Evolutionary conservation across 352 stramenopile genomes (phyloP).

Genomic region (Globisporangium paddicum): DNA sequence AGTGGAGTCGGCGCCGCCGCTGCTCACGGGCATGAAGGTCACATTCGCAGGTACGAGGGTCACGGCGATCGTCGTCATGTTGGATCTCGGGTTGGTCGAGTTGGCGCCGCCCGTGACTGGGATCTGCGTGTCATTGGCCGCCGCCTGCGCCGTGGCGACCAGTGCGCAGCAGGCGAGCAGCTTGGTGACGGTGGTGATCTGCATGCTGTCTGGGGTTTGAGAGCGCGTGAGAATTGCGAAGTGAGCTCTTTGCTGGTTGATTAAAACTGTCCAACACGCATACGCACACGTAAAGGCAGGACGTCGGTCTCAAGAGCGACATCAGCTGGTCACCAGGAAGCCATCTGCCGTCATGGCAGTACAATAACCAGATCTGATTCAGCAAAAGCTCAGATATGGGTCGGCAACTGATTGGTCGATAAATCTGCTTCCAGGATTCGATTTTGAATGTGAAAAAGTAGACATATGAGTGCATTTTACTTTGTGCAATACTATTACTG

Average conservation of each 20-base stretch:
- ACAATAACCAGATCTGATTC: too few species aligned
- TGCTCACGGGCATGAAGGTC: conserved; percentile 1
- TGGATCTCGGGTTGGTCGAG: conserved; percentile 6
- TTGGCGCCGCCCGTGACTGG: conserved; percentile 3
- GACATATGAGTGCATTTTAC: too few species aligned
- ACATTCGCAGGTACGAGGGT: conserved; percentile 4
- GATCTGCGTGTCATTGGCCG: neutral
- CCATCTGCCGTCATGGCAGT: too few species aligned
- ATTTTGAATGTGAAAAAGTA: too few species aligned
- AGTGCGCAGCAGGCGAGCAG: neutral
- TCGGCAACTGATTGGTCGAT: too few species aligned
- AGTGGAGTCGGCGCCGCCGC: neutral
- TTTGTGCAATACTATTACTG: too few species aligned
- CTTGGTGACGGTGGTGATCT: neutral
- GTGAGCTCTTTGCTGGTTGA: neutral
- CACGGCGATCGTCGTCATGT: conserved; percentile 4
- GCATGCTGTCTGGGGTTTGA: neutral
- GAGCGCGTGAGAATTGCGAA: neutral
- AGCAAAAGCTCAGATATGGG: too few species aligned
- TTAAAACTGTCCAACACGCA: neutral
- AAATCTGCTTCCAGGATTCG: too few species aligned
- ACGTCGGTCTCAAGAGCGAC: neutral
- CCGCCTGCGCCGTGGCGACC: neutral
- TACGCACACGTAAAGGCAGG: neutral
- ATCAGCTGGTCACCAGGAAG: conserved; percentile 1